A percentile compares a stretch with the other conserved stretches of the same genome.
These are phyloP conservation scores for Conringia planisiliqua DNA, from an alignment of 345 rosid genomes.

Conservation along the genomic window DNA sequence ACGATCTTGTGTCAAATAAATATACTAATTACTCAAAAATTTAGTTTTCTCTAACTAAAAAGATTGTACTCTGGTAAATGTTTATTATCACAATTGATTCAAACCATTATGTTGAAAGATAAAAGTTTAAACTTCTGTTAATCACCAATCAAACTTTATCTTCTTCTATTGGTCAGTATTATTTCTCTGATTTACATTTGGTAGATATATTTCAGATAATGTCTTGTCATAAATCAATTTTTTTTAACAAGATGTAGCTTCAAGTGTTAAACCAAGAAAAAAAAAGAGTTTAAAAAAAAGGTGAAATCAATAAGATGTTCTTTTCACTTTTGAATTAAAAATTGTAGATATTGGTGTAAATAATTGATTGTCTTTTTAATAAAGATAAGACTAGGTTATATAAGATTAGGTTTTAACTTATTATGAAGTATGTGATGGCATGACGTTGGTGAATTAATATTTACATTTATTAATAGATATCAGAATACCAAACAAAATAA, in stretches of 20 bases:
- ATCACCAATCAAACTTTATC: background rate
- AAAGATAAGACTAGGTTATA: constrained; percentile 20
- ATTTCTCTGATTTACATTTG: background rate
- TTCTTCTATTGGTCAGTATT: background rate
- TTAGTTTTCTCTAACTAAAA: background rate
- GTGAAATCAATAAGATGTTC: background rate
- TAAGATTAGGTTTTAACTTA: constrained; percentile 20
- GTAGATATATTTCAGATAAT: background rate
- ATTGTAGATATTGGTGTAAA: background rate
- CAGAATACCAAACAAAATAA: background rate
- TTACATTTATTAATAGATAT: background rate
- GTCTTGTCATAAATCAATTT: background rate
- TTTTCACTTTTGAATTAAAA: background rate
- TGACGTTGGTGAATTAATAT: constrained; percentile 23
- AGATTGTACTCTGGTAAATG: background rate
- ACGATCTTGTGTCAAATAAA: background rate
- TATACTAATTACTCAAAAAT: background rate
- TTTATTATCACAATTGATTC: background rate
- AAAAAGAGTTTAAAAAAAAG: background rate
- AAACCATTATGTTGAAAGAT: background rate
- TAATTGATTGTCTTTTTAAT: background rate
- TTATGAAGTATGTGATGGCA: constrained; percentile 12
- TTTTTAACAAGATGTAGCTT: background rate
- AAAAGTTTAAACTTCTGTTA: background rate
- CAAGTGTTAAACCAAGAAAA: constrained; percentile 5